Conservation (phyloP, 2,329 filamentous ascomycete genomes). For the Xylariales sp. region DNA sequence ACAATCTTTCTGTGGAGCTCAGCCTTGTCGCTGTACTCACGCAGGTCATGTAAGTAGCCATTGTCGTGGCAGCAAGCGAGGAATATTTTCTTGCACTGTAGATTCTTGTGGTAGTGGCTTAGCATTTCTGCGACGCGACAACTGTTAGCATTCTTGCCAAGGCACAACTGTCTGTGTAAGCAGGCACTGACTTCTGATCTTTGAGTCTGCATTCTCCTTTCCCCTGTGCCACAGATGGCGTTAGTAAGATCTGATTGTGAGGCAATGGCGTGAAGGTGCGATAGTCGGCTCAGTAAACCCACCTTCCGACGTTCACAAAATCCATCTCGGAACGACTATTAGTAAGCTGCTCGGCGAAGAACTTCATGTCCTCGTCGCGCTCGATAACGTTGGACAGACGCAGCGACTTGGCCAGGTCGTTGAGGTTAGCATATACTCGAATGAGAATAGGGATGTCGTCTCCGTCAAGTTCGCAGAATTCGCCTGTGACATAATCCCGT, state of each 20-base stretch:
- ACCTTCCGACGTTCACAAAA: conserved; percentile 28
- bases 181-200: conserved; percentile 5
- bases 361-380: conserved; percentile 25
- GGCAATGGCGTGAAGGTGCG: too few relatives aligned
- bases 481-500: conserved; percentile 21
- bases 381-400: conserved; percentile 27
- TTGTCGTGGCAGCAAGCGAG: conserved; percentile 31
- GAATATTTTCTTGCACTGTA: conserved; percentile 29
- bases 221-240: conserved; percentile 16
- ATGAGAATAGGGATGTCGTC: conserved; percentile 28
- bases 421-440: conserved; percentile 30
- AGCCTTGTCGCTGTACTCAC: conserved; percentile 23
- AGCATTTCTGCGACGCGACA: conserved; percentile 23
- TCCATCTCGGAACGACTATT: conserved; percentile 29
- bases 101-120: conserved; percentile 28
- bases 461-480: conserved; percentile 15
- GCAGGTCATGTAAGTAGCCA: conserved; percentile 29
- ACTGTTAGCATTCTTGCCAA: too few relatives aligned
- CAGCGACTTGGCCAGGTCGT: conserved; percentile 27
- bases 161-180: too few relatives aligned
- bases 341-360: conserved; percentile 29
- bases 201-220: conserved; percentile 28
- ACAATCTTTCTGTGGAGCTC: conserved; percentile 19
- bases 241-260: background rate
- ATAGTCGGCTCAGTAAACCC: too few relatives aligned